These are phyloP conservation scores for Neonectria faginata DNA, from an alignment of 2,329 filamentous ascomycete genomes.

Conservation along the genomic window DNA sequence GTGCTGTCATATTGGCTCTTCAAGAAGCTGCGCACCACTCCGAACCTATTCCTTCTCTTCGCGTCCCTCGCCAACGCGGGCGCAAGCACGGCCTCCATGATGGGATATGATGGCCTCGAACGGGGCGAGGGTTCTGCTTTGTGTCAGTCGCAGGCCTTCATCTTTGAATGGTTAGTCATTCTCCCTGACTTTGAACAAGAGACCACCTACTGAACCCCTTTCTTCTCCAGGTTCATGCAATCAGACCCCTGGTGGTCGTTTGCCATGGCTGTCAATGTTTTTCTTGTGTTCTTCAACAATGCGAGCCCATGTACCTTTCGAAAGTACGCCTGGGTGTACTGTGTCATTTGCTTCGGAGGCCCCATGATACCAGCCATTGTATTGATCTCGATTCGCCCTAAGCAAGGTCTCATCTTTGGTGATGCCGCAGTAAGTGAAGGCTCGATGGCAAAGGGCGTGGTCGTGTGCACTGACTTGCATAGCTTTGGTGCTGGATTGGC, in stretches of 20 bases:
- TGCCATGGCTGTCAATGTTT: conserved; percentile 86
- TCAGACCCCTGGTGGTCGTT: conserved; percentile 82
- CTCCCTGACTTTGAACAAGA: background rate
- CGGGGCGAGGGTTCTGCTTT: conserved; percentile 66
- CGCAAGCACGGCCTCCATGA: conserved; percentile 74
- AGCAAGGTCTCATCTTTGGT: conserved; percentile 61
- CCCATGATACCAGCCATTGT: conserved; percentile 75
- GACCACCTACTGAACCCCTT: background rate
- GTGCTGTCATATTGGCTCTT: conserved; percentile 62
- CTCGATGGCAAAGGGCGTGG: rapidly evolving
- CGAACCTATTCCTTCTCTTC: conserved; percentile 62
- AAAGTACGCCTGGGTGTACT: conserved; percentile 77
- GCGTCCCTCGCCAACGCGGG: conserved; percentile 59
- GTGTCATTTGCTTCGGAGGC: conserved; percentile 75
- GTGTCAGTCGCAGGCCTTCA: conserved; percentile 71
- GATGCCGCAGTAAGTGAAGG: conserved; percentile 63
- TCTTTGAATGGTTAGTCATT: conserved; percentile 72
- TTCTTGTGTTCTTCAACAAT: conserved; percentile 72
- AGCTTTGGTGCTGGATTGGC: conserved; percentile 73
- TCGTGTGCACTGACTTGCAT: conserved; percentile 24
- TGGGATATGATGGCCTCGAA: conserved; percentile 73
- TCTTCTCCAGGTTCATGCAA: conserved; percentile 75
- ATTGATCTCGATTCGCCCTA: conserved; percentile 68
- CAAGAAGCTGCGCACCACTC: conserved; percentile 66
- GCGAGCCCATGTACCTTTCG: conserved; percentile 72